Base-by-base conservation (phyloP, 768 basidiomycete species). In the Paxillus involutus region DNA sequence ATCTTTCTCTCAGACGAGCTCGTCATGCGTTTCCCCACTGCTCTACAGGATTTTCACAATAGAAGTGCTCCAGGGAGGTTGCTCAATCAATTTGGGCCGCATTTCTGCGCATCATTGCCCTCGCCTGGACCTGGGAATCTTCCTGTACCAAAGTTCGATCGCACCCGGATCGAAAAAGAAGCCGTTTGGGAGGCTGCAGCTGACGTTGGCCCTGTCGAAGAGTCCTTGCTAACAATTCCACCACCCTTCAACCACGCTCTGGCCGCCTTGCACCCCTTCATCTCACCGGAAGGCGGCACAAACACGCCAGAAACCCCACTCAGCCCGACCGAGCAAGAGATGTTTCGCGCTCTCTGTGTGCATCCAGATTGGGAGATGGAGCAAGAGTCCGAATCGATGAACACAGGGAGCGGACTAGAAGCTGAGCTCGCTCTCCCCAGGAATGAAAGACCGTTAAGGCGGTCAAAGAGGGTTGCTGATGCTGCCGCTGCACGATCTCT, bases 381-480 rank as follows among this genome's bases (percentile, higher is more conserved):
- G 45, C 67, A 71, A 52, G 79, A 73, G 19, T 42, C 13, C 12
- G 59, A 50, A 26, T 33, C 37, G 26, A 30, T 39, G 33, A 56
- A 54, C 6, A 51, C 56, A 21, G 61, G 47, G 16, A 62, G 57
- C 16, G 63, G 53, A 48, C 57, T 24, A 13, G 24, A 26, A n/a
- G 21, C 45, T 10, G 55, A 55, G n/a, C 51, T 41, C 14, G 26
- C 41, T 37, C 2, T 17, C 19, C 40, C 53, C 13, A 44, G 44
- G 42, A 47, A 53, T 14, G 63, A 61, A 21, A 56, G 47, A 19
- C 62, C 62, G 24, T 35, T 59, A 43, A 63, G 63, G 29, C 77
- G 86, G 55, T 90, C 88, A 56, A 86, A 83, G 71, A 75, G 88
- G 44, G 86, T 88, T 19, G 85, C 86, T 30, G 77, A 81, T 53